These are phyloP conservation scores for Aspergillus ibericus DNA, from an alignment of 2,329 filamentous ascomycete species.

Conservation along the genomic window DNA sequence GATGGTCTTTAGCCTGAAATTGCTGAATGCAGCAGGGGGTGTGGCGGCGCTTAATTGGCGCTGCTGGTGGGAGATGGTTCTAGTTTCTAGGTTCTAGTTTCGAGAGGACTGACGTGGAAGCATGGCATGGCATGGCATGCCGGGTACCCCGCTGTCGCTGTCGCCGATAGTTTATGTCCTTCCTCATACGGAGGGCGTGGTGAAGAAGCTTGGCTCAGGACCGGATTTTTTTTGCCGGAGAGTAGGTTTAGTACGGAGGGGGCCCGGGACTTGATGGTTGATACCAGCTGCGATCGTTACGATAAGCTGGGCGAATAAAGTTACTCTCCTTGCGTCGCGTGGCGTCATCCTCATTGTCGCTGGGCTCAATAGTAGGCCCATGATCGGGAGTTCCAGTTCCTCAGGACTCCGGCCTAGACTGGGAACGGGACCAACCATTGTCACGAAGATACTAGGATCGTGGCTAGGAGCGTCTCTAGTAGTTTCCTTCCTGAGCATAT, in stretches of 20 bases:
- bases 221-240: no score
- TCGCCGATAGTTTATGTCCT: no score
- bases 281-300: not conserved
- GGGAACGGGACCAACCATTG: not conserved
- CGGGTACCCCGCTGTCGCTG: no score
- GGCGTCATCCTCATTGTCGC: not conserved
- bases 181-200: no score
- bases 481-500: not conserved
- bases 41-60: not conserved
- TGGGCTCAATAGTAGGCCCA: not conserved
- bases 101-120: no score
- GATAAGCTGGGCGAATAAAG: not conserved
- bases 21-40: not conserved
- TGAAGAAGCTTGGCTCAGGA: no score
- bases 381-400: not conserved
- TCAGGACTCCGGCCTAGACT: not conserved
- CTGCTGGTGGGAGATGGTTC: not conserved
- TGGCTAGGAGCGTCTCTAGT: not conserved
- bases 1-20: no score
- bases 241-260: no score
- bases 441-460: not conserved
- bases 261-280: not conserved
- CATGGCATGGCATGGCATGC: no score
- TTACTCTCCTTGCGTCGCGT: slow-evolving; percentile 1
- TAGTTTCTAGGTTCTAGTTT: not conserved